Evolutionary conservation across 2,329 filamentous ascomycete species (phyloP).

Genomic region (Alternaria gaisen): DNA sequence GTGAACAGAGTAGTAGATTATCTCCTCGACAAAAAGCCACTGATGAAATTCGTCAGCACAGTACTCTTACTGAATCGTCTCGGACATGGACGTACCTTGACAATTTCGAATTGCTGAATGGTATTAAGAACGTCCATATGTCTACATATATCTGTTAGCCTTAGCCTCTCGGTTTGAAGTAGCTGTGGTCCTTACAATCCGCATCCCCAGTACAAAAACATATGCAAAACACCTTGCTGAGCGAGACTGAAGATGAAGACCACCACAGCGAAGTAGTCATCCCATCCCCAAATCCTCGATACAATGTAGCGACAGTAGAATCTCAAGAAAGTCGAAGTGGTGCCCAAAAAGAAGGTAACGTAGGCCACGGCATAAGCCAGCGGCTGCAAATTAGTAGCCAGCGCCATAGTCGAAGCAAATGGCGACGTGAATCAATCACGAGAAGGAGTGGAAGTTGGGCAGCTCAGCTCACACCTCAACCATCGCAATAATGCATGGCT

Average conservation of each 20-base stretch:
- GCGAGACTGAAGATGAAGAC: conserved; percentile 23
- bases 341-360: conserved; percentile 26
- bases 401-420: conserved; percentile 16
- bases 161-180: background rate
- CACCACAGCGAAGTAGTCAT: conserved; percentile 28
- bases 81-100: conserved; percentile 1
- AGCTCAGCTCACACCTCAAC: conserved; percentile 9
- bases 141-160: background rate
- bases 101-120: conserved; percentile 11
- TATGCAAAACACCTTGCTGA: conserved; percentile 31
- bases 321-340: conserved; percentile 23
- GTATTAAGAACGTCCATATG: conserved; percentile 5
- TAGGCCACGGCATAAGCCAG: conserved; percentile 30
- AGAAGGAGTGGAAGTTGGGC: conserved; percentile 8
- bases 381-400: conserved; percentile 25
- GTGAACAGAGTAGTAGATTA: conserved; percentile 45
- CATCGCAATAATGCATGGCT: conserved; percentile 6
- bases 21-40: conserved; percentile 44
- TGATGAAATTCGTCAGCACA: background rate
- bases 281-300: conserved; percentile 27
- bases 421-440: conserved; percentile 9
- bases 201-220: conserved; percentile 34
- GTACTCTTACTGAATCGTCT: background rate
- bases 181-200: conserved; percentile 24
- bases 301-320: conserved; percentile 28